Conservation (phyloP, 139 green algal species). For the Marvania coccoides region DNA sequence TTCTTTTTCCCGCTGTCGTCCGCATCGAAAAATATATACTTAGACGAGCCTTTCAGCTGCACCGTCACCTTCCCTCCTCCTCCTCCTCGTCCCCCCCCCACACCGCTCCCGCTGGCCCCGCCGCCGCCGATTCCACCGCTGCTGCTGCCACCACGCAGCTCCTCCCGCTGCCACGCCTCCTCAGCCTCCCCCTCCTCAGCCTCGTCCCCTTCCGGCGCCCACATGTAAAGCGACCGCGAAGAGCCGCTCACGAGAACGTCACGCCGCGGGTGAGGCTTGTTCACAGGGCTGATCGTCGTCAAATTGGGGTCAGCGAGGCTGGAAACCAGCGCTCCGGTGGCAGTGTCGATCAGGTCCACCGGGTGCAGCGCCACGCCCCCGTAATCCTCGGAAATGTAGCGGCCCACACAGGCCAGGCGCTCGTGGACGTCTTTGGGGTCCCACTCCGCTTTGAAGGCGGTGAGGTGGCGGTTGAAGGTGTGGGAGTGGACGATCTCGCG, state of each 20-base stretch:
- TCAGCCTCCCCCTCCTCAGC: neutral
- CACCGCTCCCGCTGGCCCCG: neutral
- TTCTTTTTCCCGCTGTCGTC: conserved; percentile 10
- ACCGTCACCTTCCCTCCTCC: neutral
- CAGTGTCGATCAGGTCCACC: conserved; percentile 72
- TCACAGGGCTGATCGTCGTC: conserved; percentile 78
- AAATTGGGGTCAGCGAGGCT: conserved; percentile 71
- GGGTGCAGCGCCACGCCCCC: conserved; percentile 75
- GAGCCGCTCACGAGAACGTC: conserved; percentile 54
- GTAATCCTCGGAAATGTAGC: conserved; percentile 88
- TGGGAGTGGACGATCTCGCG: conserved; percentile 83
- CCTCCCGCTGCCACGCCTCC: neutral
- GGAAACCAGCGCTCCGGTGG: conserved; percentile 46
- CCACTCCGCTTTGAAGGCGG: conserved; percentile 81
- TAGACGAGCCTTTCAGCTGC: neutral
- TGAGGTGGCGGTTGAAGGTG: conserved; percentile 91
- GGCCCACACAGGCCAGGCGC: conserved; percentile 55
- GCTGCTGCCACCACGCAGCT: neutral
- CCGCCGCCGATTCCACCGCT: neutral
- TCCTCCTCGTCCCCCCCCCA: neutral
- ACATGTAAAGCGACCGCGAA: conserved; percentile 36
- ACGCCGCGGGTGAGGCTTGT: conserved; percentile 67
- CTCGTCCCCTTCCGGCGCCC: conserved; percentile 9
- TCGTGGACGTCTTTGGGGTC: conserved; percentile 74
- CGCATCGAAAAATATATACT: conserved; percentile 26